Base-by-base conservation (phyloP, 148 eudicot species). In the Chenopodium quinoa region DNA sequence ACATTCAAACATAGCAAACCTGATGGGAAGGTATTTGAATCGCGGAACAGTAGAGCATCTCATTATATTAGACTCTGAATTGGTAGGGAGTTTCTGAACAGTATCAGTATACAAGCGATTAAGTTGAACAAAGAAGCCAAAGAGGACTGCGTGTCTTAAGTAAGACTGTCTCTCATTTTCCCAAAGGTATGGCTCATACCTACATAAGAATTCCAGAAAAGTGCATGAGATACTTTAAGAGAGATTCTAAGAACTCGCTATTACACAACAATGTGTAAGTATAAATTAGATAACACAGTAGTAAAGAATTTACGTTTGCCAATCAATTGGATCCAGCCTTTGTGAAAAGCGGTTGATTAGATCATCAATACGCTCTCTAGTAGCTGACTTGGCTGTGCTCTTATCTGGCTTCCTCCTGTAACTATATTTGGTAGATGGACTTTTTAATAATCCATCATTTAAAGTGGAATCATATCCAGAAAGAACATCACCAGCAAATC, bases 41-140 rank as follows among this genome's bases (percentile, higher is more conserved):
- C 98, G 94, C 83, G 98, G 97, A 82, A 95, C 92, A 17, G 88
- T 82, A 40, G 97, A 93, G 84, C 98, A 95, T 87, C 96, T 88
- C 98, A 95, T 88, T 69, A 93, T 86, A 80, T 96, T 96, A 82
- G 98, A 93, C 83, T 96, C 99, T 67, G 97, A 86, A 87, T 89
- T 92, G 32, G 90, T 86, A 40, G 94, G 94, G 69, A 92, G 87
- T 86, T 91, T 96, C 88, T 91, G 97, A 70, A 86, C 84, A 44
- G 93, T 91, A 79, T 95, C 95, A 19, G 83, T 92, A 79, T 93
- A 93, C 85, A 92, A 75, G 84, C 97, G 88, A 83, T 91, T 92
- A 75, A 96, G 97, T 86, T 96, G 99, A 84, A 93, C 97, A 88
- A 96, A 96, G 90, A 96, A 96, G 34, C 99, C 99, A 79, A 90